Percentiles rank a stretch among this genome's conserved stretches.
phyloP scores from a whole-genome alignment of 345 rosid species.

The Orychophragmus violaceus region DNA sequence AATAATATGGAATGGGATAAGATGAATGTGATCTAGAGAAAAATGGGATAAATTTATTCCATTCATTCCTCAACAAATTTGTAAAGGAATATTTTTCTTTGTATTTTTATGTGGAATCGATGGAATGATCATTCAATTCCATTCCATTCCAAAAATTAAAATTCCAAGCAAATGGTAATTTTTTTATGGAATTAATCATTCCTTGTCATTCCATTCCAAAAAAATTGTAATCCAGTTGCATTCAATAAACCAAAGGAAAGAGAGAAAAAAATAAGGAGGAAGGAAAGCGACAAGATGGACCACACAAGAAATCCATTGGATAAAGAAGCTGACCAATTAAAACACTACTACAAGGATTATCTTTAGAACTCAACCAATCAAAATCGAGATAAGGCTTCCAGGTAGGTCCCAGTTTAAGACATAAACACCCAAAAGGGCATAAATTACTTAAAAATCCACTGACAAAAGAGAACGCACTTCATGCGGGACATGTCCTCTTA shows the following conservation, averaged over 20 bases:
- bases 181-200: too few relatives aligned
- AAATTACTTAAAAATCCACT: slow-evolving; percentile 1
- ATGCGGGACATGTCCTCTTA: slow-evolving; percentile 37
- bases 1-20: too few relatives aligned
- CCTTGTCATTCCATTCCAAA: too few relatives aligned
- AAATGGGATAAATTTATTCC: too few relatives aligned
- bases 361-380: slow-evolving; percentile 44
- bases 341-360: slow-evolving; percentile 38
- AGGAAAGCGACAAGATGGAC: slow-evolving; percentile 12
- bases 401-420: slow-evolving; percentile 25
- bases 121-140: too few relatives aligned
- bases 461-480: slow-evolving; percentile 23
- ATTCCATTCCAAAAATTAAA: too few relatives aligned
- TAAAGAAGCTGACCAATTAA: slow-evolving; percentile 45
- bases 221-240: too few relatives aligned
- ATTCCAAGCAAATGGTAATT: too few relatives aligned
- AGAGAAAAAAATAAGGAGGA: background rate
- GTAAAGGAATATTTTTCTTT: too few relatives aligned
- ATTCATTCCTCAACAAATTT: too few relatives aligned
- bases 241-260: background rate
- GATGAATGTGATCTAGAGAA: too few relatives aligned
- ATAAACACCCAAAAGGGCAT: slow-evolving; percentile 36
- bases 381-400: slow-evolving; percentile 59
- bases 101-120: too few relatives aligned
- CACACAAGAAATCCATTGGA: slow-evolving; percentile 51